Evolutionary conservation across 345 rosid species (phyloP).

Genomic region (Streptanthus diversifolius): DNA sequence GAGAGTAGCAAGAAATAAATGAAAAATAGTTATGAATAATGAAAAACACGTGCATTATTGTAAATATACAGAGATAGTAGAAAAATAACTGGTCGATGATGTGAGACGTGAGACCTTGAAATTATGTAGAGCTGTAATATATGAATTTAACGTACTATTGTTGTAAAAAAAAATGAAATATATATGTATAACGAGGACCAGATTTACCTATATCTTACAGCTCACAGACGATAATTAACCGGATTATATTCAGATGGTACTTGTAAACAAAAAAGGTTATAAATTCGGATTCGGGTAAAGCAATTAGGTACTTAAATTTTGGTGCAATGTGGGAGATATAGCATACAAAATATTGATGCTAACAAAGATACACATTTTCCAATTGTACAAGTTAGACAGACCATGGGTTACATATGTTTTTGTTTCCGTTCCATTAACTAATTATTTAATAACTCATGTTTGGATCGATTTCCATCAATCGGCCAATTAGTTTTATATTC

Average conservation of each 20-base stretch:
- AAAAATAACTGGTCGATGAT: background rate
- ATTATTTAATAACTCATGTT: conserved; percentile 5
- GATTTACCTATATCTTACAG: background rate
- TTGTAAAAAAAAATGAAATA: no score
- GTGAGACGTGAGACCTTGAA: background rate
- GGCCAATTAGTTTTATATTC: background rate
- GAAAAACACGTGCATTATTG: background rate
- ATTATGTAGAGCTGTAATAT: background rate
- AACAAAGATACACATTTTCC: conserved; percentile 28
- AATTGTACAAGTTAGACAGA: conserved; percentile 9
- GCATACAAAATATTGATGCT: conserved; percentile 17
- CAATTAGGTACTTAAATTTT: conserved; percentile 16
- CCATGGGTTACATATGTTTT: conserved; percentile 9
- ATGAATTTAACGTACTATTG: no score
- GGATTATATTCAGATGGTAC: background rate
- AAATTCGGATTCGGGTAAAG: conserved; percentile 20
- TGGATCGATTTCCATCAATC: background rate
- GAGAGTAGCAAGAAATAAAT: background rate
- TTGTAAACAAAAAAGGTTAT: background rate
- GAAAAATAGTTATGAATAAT: background rate
- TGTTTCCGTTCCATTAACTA: background rate
- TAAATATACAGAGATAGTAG: background rate
- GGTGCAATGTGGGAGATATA: conserved; percentile 25
- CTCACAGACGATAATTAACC: background rate
- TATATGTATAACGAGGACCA: background rate